Percentiles rank a stretch among this genome's conserved stretches.
These are phyloP conservation scores for Colletotrichum spinosum DNA, from an alignment of 2,329 filamentous ascomycete species.

Conservation along the genomic window DNA sequence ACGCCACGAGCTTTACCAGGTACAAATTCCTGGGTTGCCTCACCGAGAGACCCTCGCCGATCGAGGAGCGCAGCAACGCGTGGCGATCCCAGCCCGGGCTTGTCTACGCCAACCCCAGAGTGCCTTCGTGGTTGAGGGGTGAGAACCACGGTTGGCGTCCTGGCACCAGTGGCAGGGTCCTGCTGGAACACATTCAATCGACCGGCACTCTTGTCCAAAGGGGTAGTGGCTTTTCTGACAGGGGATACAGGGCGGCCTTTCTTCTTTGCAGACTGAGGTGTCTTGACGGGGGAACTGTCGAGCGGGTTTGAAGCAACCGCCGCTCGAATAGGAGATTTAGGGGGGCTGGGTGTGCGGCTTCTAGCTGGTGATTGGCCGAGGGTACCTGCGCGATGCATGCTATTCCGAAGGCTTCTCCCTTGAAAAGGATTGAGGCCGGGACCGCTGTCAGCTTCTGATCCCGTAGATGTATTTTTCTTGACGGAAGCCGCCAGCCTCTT, in stretches of 20 bases:
- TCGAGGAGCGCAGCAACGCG: conserved; percentile 78
- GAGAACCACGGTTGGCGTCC: conserved; percentile 73
- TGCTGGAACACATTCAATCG: conserved; percentile 61
- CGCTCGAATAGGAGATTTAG: conserved; percentile 29
- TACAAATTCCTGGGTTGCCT: conserved; percentile 72
- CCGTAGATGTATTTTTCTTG: conserved; percentile 42
- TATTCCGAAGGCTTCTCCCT: conserved; percentile 62
- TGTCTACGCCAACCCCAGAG: conserved; percentile 77
- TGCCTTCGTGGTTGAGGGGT: conserved; percentile 70
- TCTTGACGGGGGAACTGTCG: conserved; percentile 43
- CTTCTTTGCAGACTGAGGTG: conserved; percentile 33
- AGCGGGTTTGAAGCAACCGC: conserved; percentile 14
- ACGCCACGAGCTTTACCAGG: conserved; percentile 64
- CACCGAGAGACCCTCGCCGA: conserved; percentile 77
- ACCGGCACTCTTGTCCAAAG: conserved; percentile 40
- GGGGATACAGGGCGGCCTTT: conserved; percentile 37
- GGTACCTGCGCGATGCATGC: conserved; percentile 56
- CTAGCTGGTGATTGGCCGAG: conserved; percentile 43
- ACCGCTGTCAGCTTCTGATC: conserved; percentile 55
- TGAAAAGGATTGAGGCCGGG: conserved; percentile 66
- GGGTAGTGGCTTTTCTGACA: conserved; percentile 45
- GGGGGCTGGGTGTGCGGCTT: conserved; percentile 36
- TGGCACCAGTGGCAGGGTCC: conserved; percentile 63
- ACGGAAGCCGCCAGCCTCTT: conserved; percentile 45
- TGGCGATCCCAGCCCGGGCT: conserved; percentile 79